These are phyloP conservation scores for Pleurotus sapidus DNA, from an alignment of 768 basidiomycete species.

Conservation along the genomic window DNA sequence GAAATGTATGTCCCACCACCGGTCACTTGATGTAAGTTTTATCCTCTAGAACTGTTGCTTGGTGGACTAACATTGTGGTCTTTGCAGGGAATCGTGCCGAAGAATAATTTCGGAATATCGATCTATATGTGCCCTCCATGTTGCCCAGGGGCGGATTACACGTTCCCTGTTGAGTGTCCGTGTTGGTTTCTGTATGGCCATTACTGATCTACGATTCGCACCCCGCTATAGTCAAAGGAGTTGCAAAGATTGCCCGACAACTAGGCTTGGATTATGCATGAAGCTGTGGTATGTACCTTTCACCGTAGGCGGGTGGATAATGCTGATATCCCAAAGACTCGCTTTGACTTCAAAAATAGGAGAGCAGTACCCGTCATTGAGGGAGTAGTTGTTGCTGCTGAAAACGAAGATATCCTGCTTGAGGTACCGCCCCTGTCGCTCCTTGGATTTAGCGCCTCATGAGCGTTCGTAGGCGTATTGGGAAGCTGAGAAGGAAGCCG, in stretches of 20 bases:
- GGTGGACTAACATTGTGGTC: not conserved
- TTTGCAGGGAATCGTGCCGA: slow-evolving; percentile 83
- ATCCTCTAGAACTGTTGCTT: not conserved
- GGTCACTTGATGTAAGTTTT: slow-evolving; percentile 71
- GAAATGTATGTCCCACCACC: slow-evolving; percentile 77
- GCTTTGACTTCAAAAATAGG: slow-evolving; percentile 95
- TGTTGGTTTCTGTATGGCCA: not conserved
- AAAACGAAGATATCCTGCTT: slow-evolving; percentile 69
- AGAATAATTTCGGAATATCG: slow-evolving; percentile 95
- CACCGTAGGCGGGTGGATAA: slow-evolving; percentile 1
- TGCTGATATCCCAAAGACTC: slow-evolving; percentile 54
- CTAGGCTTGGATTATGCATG: slow-evolving; percentile 89
- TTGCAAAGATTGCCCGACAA: slow-evolving; percentile 83
- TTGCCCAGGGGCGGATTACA: slow-evolving; percentile 84
- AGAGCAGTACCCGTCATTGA: slow-evolving; percentile 81
- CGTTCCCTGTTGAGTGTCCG: slow-evolving; percentile 74
- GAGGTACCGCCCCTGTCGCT: slow-evolving; percentile 52
- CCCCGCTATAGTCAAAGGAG: slow-evolving; percentile 64
- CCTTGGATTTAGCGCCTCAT: not conserved
- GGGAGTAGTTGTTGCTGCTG: slow-evolving; percentile 84
- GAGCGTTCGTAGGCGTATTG: slow-evolving; percentile 65
- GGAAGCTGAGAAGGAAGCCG: slow-evolving; percentile 75
- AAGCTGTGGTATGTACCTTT: slow-evolving; percentile 74
- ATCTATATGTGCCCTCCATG: slow-evolving; percentile 95
- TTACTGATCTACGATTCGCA: slow-evolving; percentile 10